These are phyloP conservation scores for Phytophthora ohioensis DNA, from an alignment of 352 stramenopile genomes.

Conservation along the genomic window DNA sequence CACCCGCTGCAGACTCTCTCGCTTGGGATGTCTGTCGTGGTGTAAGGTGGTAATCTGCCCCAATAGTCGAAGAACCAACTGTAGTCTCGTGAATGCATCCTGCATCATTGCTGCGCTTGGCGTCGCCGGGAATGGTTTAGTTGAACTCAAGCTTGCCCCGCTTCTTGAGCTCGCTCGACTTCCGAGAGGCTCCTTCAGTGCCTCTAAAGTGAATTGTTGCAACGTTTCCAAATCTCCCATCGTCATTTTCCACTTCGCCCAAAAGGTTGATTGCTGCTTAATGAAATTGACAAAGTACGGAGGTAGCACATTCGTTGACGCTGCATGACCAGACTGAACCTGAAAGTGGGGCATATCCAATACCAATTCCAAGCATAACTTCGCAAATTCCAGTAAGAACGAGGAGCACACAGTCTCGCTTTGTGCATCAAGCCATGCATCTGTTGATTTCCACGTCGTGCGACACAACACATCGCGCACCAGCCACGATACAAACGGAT, in stretches of 20 bases:
- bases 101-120: slow-evolving; percentile 73
- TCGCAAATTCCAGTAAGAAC: slow-evolving; percentile 77
- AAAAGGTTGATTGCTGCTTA: slow-evolving; percentile 77
- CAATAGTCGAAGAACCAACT: slow-evolving; percentile 68
- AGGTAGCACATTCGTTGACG: slow-evolving; percentile 74
- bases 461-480: slow-evolving; percentile 85
- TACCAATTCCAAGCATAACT: slow-evolving; percentile 80
- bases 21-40: slow-evolving; percentile 54
- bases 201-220: slow-evolving; percentile 64
- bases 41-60: slow-evolving; percentile 76
- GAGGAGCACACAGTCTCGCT: slow-evolving; percentile 66
- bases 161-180: slow-evolving; percentile 24
- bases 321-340: slow-evolving; percentile 47
- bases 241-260: slow-evolving; percentile 80
- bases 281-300: slow-evolving; percentile 91
- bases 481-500: slow-evolving; percentile 86
- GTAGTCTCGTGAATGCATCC: slow-evolving; percentile 76
- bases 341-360: slow-evolving; percentile 82
- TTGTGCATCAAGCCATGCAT: slow-evolving; percentile 70
- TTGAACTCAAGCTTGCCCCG: slow-evolving; percentile 2
- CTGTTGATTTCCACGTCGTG: slow-evolving; percentile 81
- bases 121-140: slow-evolving; percentile 47
- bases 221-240: slow-evolving; percentile 63
- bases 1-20: slow-evolving; percentile 56
- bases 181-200: slow-evolving; percentile 63